phyloP scores from a whole-genome alignment of 306 rosid genomes.

The Acacia acuminata region DNA sequence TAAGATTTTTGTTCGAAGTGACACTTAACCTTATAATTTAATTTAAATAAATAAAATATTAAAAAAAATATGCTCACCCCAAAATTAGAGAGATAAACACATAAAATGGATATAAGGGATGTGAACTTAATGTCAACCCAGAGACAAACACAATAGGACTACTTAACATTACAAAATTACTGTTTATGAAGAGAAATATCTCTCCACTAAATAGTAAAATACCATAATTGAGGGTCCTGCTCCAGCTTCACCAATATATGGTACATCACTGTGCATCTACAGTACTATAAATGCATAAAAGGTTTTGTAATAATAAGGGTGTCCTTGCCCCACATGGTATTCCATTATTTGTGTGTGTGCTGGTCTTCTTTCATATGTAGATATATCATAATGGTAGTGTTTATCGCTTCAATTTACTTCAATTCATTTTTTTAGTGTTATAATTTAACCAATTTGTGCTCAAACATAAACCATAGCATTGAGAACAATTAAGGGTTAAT shows the following conservation, averaged over 20 bases:
- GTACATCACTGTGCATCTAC: neutral
- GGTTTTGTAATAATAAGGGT: neutral
- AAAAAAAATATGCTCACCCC: too few species aligned
- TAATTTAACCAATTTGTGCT: neutral
- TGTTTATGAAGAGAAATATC: neutral
- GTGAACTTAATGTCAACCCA: too few species aligned
- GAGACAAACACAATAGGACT: neutral
- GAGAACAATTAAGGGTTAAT: neutral
- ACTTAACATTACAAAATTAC: neutral
- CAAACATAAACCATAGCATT: neutral
- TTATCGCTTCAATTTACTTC: neutral
- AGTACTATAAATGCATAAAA: neutral
- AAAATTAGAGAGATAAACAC: too few species aligned
- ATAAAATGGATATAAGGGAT: too few species aligned
- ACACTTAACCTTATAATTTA: too few species aligned
- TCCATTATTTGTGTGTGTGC: neutral
- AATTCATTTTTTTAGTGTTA: neutral
- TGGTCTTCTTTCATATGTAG: neutral
- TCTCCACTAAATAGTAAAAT: neutral
- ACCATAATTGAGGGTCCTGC: neutral
- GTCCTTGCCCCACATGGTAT: neutral
- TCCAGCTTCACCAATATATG: neutral
- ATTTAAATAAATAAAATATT: too few species aligned
- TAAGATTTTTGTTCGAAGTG: too few species aligned
- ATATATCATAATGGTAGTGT: neutral